Percentiles rank a stretch among this genome's conserved stretches.
phyloP scores from a whole-genome alignment of 495 filamentous ascomycete genomes.

The Astrocystis sublimbata region DNA sequence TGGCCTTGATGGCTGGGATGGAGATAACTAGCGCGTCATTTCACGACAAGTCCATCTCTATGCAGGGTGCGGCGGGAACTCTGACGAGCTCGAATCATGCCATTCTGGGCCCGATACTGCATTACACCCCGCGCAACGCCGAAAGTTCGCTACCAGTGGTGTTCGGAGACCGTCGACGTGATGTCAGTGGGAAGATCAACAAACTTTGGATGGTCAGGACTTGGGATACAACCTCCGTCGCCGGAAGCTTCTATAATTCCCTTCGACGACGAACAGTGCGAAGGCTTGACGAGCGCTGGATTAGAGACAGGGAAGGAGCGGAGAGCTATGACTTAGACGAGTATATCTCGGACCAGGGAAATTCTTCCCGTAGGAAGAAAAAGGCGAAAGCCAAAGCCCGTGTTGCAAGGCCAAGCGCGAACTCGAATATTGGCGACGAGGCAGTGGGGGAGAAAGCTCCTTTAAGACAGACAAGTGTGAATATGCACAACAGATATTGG shows the following conservation, averaged over 20 bases:
- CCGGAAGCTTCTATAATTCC: constrained; percentile 3
- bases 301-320: not conserved
- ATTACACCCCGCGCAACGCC: not conserved
- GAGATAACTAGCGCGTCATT: not conserved
- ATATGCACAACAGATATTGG: not conserved
- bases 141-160: not conserved
- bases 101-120: constrained; percentile 4
- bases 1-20: constrained; percentile 10
- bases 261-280: not conserved
- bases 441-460: not conserved
- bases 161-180: not conserved
- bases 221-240: constrained; percentile 3
- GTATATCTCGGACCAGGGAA: not conserved
- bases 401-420: not conserved
- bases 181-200: not conserved
- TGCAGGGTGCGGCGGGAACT: constrained; percentile 1
- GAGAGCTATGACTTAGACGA: not conserved
- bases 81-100: constrained; percentile 6
- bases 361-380: not conserved
- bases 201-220: constrained; percentile 3
- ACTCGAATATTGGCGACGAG: not conserved
- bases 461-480: not conserved
- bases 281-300: constrained; percentile 5
- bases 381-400: not conserved
- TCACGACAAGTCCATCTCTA: constrained; percentile 2